Conservation (phyloP, 768 basidiomycete genomes). For the Boletus tomentosulus region DNA sequence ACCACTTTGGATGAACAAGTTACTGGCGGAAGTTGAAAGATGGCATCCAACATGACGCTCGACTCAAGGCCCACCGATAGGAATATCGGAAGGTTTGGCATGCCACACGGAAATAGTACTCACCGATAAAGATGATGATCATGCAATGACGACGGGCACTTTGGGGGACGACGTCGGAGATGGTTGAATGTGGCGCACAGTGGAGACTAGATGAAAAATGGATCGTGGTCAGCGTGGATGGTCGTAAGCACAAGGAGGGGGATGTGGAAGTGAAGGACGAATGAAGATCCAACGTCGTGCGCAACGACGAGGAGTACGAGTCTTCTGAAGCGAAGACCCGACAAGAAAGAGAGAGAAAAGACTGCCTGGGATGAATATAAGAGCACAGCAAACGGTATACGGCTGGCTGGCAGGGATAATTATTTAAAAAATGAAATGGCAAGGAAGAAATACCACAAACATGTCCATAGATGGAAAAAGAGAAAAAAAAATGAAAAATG, state of each 20-base stretch:
- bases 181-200: conserved; percentile 30
- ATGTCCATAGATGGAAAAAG: conserved; percentile 19
- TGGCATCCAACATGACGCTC: conserved; percentile 7
- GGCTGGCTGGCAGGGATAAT: conserved; percentile 10
- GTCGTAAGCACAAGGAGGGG: conserved; percentile 29
- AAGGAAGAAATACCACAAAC: conserved; percentile 3
- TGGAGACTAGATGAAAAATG: conserved; percentile 26
- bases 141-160: conserved; percentile 36
- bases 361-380: conserved; percentile 31
- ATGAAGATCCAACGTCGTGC: conserved; percentile 16
- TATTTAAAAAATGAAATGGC: conserved; percentile 14
- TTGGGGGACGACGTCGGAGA: conserved; percentile 35
- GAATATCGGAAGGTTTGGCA: conserved; percentile 3
- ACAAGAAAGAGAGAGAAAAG: conserved; percentile 21
- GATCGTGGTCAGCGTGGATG: conserved; percentile 39
- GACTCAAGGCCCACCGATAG: not conserved
- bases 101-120: conserved; percentile 23
- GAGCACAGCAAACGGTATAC: conserved; percentile 23
- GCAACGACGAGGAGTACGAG: conserved; percentile 22
- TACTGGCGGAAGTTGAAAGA: conserved; percentile 10
- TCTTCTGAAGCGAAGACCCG: conserved; percentile 24
- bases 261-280: conserved; percentile 19
- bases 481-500: too few relatives aligned
- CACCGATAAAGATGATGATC: conserved; percentile 36
- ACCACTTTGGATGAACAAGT: conserved; percentile 4